Base-by-base conservation (phyloP, 2,329 filamentous ascomycete genomes). In the Neofusicoccum sp. region DNA sequence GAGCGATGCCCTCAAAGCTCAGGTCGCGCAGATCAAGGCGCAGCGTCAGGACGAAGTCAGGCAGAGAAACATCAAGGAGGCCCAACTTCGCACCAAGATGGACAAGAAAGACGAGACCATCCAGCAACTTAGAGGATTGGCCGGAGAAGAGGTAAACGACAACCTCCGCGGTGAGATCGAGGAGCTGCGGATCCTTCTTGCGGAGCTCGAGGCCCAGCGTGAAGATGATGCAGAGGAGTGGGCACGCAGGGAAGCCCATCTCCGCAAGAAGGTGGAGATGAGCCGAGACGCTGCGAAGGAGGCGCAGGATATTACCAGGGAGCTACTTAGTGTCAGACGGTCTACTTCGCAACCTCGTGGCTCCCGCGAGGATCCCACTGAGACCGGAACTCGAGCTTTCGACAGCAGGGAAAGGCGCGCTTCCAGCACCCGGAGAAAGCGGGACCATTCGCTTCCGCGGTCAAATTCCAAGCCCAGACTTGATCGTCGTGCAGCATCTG, bases 11-110 rank as follows among this genome's bases (percentile, higher is more conserved):
- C 79, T 96, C 56, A 85, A 81, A 65, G 83, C 85, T n/a, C 91
- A 95, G 73, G 86, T 96, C 58, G 85, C 89, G 50, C 88, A 89
- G 56, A 81, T 95, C 8, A 88, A 90, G 70, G 84, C 87, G 52
- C 90, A 92, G 64, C 81, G 95, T 11, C 84, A 89, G 62, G 80
- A 85, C 33, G 76, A 78, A 33, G 61, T 68, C 16, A 70, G 70
- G 61, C 72, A 71, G 9, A 76, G 75, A 74, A 62, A 67, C 37
- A 68, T 66, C 12, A 69, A 71, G 14, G 74, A 77, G 63, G 67
- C 71, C 12, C 67, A 73, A 8, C 50, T 78, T 28, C 72, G 73
- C 59, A 67, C 68, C 22, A 68, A 70, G 47, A 70, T 78, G 29
- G 72, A 74, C 34, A 68, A 71, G 47, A 72, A 74, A 4, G 75